Conservation (phyloP, 2,329 filamentous ascomycete species). For the Phyllosticta citriasiana region DNA sequence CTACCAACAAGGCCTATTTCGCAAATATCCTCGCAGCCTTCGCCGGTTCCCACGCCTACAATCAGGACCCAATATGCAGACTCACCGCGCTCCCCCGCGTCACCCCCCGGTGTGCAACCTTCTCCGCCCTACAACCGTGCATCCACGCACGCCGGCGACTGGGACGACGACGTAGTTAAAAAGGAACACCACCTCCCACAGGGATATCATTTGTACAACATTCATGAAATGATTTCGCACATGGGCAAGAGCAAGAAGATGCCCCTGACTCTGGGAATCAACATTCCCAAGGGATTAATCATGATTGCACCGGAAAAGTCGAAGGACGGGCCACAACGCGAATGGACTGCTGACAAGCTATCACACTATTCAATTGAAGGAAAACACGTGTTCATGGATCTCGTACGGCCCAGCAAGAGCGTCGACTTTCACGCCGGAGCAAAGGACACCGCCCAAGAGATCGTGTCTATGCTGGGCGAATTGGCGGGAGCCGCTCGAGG, state of each 20-base stretch:
- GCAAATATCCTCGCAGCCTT: slow-evolving; percentile 40
- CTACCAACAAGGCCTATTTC: slow-evolving; percentile 55
- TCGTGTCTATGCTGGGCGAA: slow-evolving; percentile 78
- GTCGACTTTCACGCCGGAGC: slow-evolving; percentile 94
- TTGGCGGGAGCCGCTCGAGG: slow-evolving; percentile 76
- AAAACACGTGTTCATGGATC: slow-evolving; percentile 93
- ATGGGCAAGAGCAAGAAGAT: slow-evolving; percentile 98
- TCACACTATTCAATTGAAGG: slow-evolving; percentile 97
- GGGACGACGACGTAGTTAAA: slow-evolving; percentile 33
- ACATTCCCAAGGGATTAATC: slow-evolving; percentile 76
- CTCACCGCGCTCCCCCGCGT: slow-evolving; percentile 12
- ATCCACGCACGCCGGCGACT: slow-evolving; percentile 30
- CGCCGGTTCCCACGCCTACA: slow-evolving; percentile 28
- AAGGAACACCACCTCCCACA: slow-evolving; percentile 25
- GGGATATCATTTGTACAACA: slow-evolving; percentile 89
- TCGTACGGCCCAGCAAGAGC: slow-evolving; percentile 86
- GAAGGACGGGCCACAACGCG: slow-evolving; percentile 72
- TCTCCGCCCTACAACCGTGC: slow-evolving; percentile 39
- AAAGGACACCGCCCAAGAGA: slow-evolving; percentile 93
- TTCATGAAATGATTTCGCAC: slow-evolving; percentile 94
- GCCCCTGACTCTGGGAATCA: slow-evolving; percentile 94
- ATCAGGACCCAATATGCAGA: slow-evolving; percentile 27
- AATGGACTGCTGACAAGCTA: slow-evolving; percentile 91
- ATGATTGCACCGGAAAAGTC: slow-evolving; percentile 82
- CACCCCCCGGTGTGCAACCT: slow-evolving; percentile 32